phyloP scores from a whole-genome alignment of 768 basidiomycete species.

The Termitomyces sp. region DNA sequence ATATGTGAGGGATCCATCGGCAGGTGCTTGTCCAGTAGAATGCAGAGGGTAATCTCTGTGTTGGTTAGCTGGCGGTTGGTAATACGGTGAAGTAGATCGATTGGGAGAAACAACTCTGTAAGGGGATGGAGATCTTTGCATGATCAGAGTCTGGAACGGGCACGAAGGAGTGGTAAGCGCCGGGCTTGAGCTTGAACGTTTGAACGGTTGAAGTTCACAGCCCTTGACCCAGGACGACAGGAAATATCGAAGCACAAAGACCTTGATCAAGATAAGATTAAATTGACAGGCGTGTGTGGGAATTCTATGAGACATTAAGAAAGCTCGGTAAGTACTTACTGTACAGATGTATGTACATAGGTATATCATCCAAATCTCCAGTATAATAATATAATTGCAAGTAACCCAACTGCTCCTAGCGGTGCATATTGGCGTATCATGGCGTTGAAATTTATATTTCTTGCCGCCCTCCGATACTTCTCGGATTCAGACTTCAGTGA shows the following conservation, averaged over 20 bases:
- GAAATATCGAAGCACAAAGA: neutral
- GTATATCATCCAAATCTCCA: constrained; percentile 64
- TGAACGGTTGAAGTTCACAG: neutral
- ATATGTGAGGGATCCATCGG: constrained; percentile 63
- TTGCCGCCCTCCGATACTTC: constrained; percentile 93
- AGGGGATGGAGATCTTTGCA: constrained; percentile 19
- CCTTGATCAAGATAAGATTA: constrained; percentile 15
- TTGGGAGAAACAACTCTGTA: constrained; percentile 25
- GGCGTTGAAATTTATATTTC: constrained; percentile 90
- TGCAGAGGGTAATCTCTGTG: constrained; percentile 6
- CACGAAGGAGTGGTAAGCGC: neutral
- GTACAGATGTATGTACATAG: neutral
- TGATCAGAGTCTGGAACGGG: neutral
- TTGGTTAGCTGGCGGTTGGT: constrained; percentile 7
- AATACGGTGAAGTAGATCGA: constrained; percentile 26
- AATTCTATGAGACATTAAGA: constrained; percentile 3
- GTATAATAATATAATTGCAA: constrained; percentile 72
- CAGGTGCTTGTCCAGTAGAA: constrained; percentile 38
- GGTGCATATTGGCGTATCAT: constrained; percentile 97
- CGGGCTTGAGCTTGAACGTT: no score
- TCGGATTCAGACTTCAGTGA: constrained; percentile 94
- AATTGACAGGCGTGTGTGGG: neutral
- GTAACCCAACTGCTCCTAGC: constrained; percentile 71
- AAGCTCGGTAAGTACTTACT: constrained; percentile 4
- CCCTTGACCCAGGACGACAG: constrained; percentile 6